A percentile compares a stretch with the other conserved stretches of the same genome.
phyloP scores from a whole-genome alignment of 441 rosid genomes.

The Gossypium davidsonii region DNA sequence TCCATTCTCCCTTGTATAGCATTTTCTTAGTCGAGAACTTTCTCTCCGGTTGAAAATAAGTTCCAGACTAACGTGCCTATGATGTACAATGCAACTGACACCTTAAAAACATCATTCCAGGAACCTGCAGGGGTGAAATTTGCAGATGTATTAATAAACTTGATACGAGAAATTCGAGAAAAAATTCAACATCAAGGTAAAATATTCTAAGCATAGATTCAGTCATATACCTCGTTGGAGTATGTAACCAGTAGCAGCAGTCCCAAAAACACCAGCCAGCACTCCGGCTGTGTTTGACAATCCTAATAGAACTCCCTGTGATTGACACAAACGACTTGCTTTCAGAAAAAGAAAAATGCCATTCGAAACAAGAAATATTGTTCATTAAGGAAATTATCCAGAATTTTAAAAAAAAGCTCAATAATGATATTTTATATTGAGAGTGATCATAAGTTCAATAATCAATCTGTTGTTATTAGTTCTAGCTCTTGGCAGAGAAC shows the following conservation, averaged over 20 bases:
- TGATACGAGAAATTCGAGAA: background rate
- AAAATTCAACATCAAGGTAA: background rate
- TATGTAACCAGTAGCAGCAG: slow-evolving; percentile 90
- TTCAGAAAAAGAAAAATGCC: slow-evolving; percentile 9
- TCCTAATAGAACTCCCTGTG: slow-evolving; percentile 88
- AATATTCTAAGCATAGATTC: background rate
- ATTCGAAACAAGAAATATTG: background rate
- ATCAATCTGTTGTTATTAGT: background rate
- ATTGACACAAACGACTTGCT: slow-evolving; percentile 17
- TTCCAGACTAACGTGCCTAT: slow-evolving; percentile 91
- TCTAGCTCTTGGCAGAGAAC: background rate
- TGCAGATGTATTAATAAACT: background rate
- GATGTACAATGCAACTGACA: slow-evolving; percentile 68
- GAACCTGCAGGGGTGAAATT: slow-evolving; percentile 46
- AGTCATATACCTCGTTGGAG: slow-evolving; percentile 73
- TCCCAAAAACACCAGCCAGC: slow-evolving; percentile 95
- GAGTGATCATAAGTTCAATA: background rate
- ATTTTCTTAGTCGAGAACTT: slow-evolving; percentile 57
- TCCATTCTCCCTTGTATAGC: background rate
- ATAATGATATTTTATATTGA: background rate
- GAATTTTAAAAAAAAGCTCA: background rate
- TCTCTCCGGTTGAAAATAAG: slow-evolving; percentile 86
- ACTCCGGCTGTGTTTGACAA: slow-evolving; percentile 96
- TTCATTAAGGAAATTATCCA: background rate
- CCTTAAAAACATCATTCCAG: slow-evolving; percentile 95